Evolutionary conservation across 768 basidiomycete genomes (phyloP).

Genomic region (Leucosporidium creatinivorum): DNA sequence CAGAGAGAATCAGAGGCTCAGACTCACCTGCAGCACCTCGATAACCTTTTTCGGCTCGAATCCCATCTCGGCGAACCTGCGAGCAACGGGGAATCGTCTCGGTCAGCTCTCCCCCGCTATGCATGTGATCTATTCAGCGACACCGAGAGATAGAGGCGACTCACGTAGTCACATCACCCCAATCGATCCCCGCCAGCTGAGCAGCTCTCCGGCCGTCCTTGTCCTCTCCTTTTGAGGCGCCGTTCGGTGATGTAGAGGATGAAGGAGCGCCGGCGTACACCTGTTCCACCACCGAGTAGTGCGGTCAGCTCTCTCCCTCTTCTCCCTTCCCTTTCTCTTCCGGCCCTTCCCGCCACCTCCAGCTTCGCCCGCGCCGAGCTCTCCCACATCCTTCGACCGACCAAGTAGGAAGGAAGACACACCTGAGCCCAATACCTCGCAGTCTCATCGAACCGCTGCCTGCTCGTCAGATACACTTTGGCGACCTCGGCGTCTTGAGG

Average conservation of each 20-base stretch:
- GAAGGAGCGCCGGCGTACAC: neutral
- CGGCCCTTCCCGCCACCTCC: too few relatives aligned
- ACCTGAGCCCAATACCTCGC: conserved; percentile 76
- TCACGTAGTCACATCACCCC: conserved; percentile 46
- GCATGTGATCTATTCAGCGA: too few relatives aligned
- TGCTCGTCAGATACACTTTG: conserved; percentile 87
- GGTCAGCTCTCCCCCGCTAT: neutral
- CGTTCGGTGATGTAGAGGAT: neutral
- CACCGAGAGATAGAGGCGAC: neutral
- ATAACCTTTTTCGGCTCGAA: conserved; percentile 50
- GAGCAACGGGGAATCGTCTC: conserved; percentile 72
- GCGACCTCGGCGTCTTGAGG: conserved; percentile 62
- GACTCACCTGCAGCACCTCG: conserved; percentile 48
- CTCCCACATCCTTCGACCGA: too few relatives aligned
- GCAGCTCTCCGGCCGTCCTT: conserved; percentile 52
- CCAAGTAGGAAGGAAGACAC: too few relatives aligned
- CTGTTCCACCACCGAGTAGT: too few relatives aligned
- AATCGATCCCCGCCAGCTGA: conserved; percentile 75
- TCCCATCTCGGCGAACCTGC: conserved; percentile 44
- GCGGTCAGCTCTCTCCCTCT: too few relatives aligned
- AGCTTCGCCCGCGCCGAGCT: too few relatives aligned
- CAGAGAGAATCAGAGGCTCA: too few relatives aligned
- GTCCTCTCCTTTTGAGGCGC: conserved; percentile 45
- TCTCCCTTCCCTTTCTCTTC: too few relatives aligned
- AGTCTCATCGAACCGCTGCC: conserved; percentile 77